Evolutionary conservation across 2,329 filamentous ascomycete species (phyloP).

Genomic region (Capronia americana): DNA sequence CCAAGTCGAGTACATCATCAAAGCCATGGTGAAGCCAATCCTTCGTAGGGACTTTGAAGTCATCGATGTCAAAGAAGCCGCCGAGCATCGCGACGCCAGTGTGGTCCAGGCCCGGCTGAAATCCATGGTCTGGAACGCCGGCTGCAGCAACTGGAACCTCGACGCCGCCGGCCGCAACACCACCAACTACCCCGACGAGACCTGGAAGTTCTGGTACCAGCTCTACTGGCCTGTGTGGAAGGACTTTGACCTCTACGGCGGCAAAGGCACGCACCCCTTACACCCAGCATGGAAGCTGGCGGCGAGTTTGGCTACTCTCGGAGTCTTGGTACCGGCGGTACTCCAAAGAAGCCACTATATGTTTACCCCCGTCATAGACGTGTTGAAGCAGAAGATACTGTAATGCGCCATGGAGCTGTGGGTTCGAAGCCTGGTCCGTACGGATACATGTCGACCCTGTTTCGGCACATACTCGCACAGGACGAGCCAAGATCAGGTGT

Average conservation of each 20-base stretch:
- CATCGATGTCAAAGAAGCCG: slow-evolving; percentile 57
- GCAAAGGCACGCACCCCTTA: slow-evolving; percentile 12
- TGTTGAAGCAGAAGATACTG: slow-evolving; percentile 1
- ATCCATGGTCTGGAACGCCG: slow-evolving; percentile 56
- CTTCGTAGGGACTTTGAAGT: slow-evolving; percentile 52
- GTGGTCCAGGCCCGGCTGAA: slow-evolving; percentile 56
- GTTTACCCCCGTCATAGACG: neutral
- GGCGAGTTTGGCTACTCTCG: slow-evolving; percentile 9
- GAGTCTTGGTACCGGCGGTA: slow-evolving; percentile 2
- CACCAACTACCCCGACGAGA: slow-evolving; percentile 49
- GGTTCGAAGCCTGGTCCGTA: neutral
- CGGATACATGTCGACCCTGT: neutral
- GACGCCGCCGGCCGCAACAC: slow-evolving; percentile 57
- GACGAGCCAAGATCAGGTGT: too few relatives aligned
- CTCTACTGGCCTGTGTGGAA: slow-evolving; percentile 28
- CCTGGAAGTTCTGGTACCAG: slow-evolving; percentile 28
- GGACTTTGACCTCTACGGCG: slow-evolving; percentile 22
- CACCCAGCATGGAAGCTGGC: slow-evolving; percentile 19
- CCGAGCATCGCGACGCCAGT: slow-evolving; percentile 53
- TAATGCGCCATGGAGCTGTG: neutral
- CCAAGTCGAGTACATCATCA: slow-evolving; percentile 63
- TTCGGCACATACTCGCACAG: neutral
- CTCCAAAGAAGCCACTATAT: neutral
- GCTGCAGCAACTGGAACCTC: slow-evolving; percentile 59
- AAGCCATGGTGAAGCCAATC: slow-evolving; percentile 62